phyloP scores from a whole-genome alignment of 257 asterid genomes.

The Salvia rosmarinus region DNA sequence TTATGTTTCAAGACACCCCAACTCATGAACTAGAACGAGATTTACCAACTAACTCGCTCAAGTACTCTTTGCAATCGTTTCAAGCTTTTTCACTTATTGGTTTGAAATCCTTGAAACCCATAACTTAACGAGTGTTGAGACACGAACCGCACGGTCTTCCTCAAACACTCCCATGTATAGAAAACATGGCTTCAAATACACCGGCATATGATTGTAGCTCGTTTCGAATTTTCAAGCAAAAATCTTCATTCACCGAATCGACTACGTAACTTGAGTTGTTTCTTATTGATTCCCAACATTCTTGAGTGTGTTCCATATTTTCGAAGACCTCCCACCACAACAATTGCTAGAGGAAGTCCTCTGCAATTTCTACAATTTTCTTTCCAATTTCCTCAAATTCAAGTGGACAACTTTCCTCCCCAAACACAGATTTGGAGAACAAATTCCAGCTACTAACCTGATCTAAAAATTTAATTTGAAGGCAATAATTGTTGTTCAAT shows the following conservation, averaged over 20 bases:
- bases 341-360: slow-evolving; percentile 27
- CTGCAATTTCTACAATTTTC: not conserved
- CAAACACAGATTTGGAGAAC: not conserved
- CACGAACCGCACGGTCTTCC: not conserved
- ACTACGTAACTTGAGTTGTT: not conserved
- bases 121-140: not conserved
- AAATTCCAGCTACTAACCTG: slow-evolving; percentile 1
- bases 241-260: not conserved
- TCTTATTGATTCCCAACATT: not conserved
- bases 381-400: slow-evolving; percentile 5
- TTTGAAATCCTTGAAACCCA: slow-evolving; percentile 32
- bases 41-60: not conserved
- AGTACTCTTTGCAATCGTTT: not conserved
- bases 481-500: not conserved
- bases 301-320: not conserved
- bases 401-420: slow-evolving; percentile 1
- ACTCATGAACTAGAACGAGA: not conserved
- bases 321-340: slow-evolving; percentile 15
- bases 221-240: not conserved
- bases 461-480: not conserved
- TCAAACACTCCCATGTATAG: slow-evolving; percentile 21
- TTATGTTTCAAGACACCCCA: not conserved
- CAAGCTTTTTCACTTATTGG: not conserved
- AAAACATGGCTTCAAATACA: slow-evolving; percentile 23
- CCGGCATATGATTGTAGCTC: slow-evolving; percentile 22